Base-by-base conservation (phyloP, 2,329 filamentous ascomycete genomes). In the Fusarium sororula region DNA sequence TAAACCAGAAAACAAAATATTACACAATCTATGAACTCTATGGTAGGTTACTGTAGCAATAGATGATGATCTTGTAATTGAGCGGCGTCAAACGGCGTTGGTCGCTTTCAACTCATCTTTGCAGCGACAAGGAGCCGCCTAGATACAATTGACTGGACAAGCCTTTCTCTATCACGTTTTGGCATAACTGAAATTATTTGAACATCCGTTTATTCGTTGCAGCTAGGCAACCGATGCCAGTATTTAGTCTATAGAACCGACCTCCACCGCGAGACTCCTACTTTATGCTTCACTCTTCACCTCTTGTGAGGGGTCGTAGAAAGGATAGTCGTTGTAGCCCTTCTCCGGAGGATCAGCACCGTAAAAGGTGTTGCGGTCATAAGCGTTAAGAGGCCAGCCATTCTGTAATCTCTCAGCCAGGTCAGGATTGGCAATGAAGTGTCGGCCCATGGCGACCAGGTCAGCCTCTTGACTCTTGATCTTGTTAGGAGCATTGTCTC, bases 331-430 rank as follows among this genome's bases (percentile, higher is more conserved):
- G 50, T 78, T 79, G 61, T 81, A 81, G 5, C 78, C 78, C 20
- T 71, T 60, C 24, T 73, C 69, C 28, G 66, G 73, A 44, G 76
- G 75, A 50, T 63, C 72, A 30, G 68, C 65, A 42, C 60, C 57
- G 68, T 87, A 87, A 64, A 87, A 86, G 2, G 79, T 81, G 2
- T 78, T 70, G 14, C 84, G 76, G 60, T 85, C 72, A 66, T 86
- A 85, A 9, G 79, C 73, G 28, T 76, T 78, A 14, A 86, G 75
- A 6, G 78, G 73, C 28, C 86, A 70, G 2, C 80, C 79, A 41
- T 83, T 67, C 75, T 81, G 76, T 14, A 85, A 56, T 28, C 83
- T 79, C 76, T 81, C 85, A 8, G 82, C 78, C 37, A 83, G 65
- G 37, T 83, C 81, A 1, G 81, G 82, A 41, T 81, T 83, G 11